Percentiles rank a stretch among this genome's conserved stretches.
Conservation (phyloP, 2,329 filamentous ascomycete species). For the Neopestalotiopsis sp. region DNA sequence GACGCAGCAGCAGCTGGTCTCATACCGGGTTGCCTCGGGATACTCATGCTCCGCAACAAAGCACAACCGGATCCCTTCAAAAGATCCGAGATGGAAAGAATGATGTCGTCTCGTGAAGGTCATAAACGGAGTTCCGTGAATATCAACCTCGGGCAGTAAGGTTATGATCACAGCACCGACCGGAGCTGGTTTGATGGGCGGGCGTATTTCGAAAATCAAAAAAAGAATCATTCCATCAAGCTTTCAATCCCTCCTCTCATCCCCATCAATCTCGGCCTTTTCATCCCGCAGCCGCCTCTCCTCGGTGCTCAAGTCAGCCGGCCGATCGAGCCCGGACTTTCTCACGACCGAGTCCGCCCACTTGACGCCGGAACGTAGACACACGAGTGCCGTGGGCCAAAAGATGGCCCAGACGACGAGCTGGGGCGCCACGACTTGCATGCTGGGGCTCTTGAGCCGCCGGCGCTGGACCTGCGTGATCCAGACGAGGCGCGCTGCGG, state of each 20-base stretch:
- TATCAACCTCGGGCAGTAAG: too few relatives aligned
- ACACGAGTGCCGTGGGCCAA: slow-evolving; percentile 19
- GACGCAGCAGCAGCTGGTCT: too few relatives aligned
- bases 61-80: too few relatives aligned
- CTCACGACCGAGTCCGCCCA: slow-evolving; percentile 18
- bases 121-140: too few relatives aligned
- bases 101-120: too few relatives aligned
- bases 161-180: background rate
- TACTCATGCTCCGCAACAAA: too few relatives aligned
- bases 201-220: too few relatives aligned
- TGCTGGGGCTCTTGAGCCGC: background rate
- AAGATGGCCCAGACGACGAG: slow-evolving; percentile 23
- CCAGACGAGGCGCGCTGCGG: slow-evolving; percentile 1
- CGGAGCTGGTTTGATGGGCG: background rate
- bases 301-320: background rate
- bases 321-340: slow-evolving; percentile 18
- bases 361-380: slow-evolving; percentile 17
- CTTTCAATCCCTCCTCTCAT: background rate
- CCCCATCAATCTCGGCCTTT: slow-evolving; percentile 12
- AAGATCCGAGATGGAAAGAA: too few relatives aligned
- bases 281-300: background rate
- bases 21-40: too few relatives aligned
- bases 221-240: background rate
- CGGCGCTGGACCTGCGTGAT: slow-evolving; percentile 14
- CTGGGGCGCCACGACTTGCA: slow-evolving; percentile 9